phyloP scores from a whole-genome alignment of 1,139 yeast genomes.

The Debaryomycetaceae sp. region DNA sequence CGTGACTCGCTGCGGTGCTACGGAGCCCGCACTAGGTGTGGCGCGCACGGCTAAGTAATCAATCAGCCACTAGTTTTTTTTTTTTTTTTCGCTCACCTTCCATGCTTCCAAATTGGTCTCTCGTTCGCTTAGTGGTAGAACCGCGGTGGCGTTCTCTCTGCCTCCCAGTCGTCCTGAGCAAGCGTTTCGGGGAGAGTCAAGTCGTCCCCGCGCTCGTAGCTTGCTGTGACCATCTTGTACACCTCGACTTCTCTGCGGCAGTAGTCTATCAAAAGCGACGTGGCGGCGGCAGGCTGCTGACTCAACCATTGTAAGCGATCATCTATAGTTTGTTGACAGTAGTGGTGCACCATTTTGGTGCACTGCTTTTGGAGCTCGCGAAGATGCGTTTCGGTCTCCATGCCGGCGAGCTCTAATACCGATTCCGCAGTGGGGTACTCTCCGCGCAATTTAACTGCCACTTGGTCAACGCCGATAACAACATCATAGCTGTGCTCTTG shows the following conservation, averaged over 20 bases:
- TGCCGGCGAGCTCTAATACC: slow-evolving; percentile 5
- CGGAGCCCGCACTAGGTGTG: too few species aligned
- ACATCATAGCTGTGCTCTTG: slow-evolving; percentile 25
- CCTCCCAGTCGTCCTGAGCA: slow-evolving; percentile 15
- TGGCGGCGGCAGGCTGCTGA: slow-evolving; percentile 3
- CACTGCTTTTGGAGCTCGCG: slow-evolving; percentile 2
- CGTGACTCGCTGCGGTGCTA: too few species aligned
- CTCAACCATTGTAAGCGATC: slow-evolving; percentile 7
- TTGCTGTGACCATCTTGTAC: slow-evolving; percentile 5
- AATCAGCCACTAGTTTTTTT: too few species aligned
- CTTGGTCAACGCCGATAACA: slow-evolving; percentile 22
- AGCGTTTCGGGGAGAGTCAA: slow-evolving; percentile 12
- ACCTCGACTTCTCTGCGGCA: slow-evolving; percentile 4
- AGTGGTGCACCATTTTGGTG: slow-evolving; percentile 6
- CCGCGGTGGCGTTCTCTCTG: slow-evolving; percentile 11
- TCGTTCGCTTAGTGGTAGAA: too few species aligned
- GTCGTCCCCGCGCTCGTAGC: slow-evolving; percentile 6
- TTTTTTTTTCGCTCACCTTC: slow-evolving; percentile 8
- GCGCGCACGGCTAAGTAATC: too few species aligned
- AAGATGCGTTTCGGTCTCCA: slow-evolving; percentile 7
- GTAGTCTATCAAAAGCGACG: slow-evolving; percentile 4
- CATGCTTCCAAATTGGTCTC: slow-evolving; percentile 1
- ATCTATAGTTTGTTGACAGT: slow-evolving; percentile 6
- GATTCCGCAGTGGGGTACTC: slow-evolving; percentile 7
- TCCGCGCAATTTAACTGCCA: slow-evolving; percentile 15